Conservation (phyloP, 2,329 filamentous ascomycete genomes). For the Canariomyces notabilis region DNA sequence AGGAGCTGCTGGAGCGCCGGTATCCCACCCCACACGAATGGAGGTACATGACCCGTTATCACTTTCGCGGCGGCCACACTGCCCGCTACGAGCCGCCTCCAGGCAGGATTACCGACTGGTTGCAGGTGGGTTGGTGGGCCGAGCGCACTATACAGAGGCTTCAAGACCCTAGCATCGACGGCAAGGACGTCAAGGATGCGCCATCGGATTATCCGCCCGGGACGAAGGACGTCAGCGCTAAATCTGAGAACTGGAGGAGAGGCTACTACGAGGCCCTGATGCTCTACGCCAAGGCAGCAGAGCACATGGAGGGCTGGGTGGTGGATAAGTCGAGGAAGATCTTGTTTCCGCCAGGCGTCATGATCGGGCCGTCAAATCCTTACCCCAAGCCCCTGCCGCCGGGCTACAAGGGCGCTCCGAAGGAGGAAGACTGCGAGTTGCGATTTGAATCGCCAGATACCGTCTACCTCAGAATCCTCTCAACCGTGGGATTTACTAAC, state of each 20-base stretch:
- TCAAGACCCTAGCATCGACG: slow-evolving; percentile 65
- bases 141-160: slow-evolving; percentile 58
- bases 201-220: slow-evolving; percentile 39
- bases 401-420: slow-evolving; percentile 57
- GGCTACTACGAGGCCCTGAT: slow-evolving; percentile 83
- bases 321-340: slow-evolving; percentile 61
- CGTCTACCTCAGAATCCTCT: slow-evolving; percentile 78
- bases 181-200: slow-evolving; percentile 56
- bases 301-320: slow-evolving; percentile 77
- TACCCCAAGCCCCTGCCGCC: slow-evolving; percentile 67
- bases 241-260: slow-evolving; percentile 77
- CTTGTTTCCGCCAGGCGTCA: slow-evolving; percentile 65
- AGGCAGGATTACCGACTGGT: slow-evolving; percentile 61
- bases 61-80: slow-evolving; percentile 59
- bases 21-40: slow-evolving; percentile 83
- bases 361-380: slow-evolving; percentile 80
- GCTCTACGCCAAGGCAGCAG: slow-evolving; percentile 68
- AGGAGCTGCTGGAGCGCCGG: slow-evolving; percentile 68
- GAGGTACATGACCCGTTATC: slow-evolving; percentile 64
- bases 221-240: slow-evolving; percentile 65
- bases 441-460: slow-evolving; percentile 67
- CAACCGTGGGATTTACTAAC: slow-evolving; percentile 72
- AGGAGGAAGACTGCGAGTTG: slow-evolving; percentile 68
- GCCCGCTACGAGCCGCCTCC: slow-evolving; percentile 51
- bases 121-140: slow-evolving; percentile 56